A percentile compares a stretch with the other conserved stretches of the same genome.
Evolutionary conservation across 306 rosid species (phyloP).

Genomic region (Castanopsis chinensis): DNA sequence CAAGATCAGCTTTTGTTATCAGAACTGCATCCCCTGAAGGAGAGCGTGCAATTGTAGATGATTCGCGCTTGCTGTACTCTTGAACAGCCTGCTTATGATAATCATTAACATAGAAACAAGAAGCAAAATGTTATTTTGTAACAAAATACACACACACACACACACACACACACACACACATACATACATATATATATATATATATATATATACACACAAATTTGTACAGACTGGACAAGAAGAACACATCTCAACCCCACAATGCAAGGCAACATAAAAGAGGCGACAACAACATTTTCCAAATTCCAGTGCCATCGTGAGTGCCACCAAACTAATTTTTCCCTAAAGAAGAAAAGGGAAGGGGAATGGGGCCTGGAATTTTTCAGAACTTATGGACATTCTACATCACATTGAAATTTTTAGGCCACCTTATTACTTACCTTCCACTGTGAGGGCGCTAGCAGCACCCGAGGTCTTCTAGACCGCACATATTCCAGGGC

Average conservation of each 20-base stretch:
- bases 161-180: no score
- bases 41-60: conserved; percentile 44
- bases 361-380: not conserved
- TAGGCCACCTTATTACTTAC: conserved; percentile 27
- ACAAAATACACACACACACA: no score
- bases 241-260: not conserved
- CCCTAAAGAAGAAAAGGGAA: not conserved
- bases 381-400: not conserved
- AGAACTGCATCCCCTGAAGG: conserved; percentile 86
- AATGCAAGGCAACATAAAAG: not conserved
- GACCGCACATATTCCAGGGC: conserved; percentile 88
- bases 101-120: not conserved
- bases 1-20: conserved; percentile 91
- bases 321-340: not conserved
- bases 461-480: conserved; percentile 82
- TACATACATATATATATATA: not conserved
- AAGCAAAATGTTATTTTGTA: not conserved
- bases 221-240: not conserved
- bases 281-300: not conserved
- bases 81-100: conserved; percentile 74
- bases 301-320: not conserved
- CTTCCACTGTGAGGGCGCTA: conserved; percentile 96
- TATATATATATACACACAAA: fast-evolving
- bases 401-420: not conserved
- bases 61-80: conserved; percentile 49